Base-by-base conservation (phyloP, 257 asterid genomes). In the Parsonsia alboflavescens region DNA sequence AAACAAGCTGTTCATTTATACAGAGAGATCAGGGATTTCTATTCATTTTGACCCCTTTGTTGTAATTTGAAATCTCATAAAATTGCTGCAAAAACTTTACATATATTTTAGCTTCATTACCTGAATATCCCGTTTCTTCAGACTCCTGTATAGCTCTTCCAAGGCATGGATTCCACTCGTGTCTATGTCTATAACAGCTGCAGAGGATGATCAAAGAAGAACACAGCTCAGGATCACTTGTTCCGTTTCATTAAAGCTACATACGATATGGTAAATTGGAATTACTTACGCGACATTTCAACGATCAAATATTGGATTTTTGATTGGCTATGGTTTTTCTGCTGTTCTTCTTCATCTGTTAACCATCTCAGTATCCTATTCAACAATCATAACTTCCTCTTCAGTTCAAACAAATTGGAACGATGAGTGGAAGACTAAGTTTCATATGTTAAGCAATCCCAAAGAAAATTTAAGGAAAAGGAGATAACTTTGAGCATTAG, bases 101-200 rank as follows among this genome's bases (percentile, higher is more conserved):
- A 39, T 48, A 7, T 50, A 3, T 17, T 33, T 6, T 22, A 36
- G 58, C 39, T 71, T 49, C 1, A 4, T 50, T 78, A 90, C 97
- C 85, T 86, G 81, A 71, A 92, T 72, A 8, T 86, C 85, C 74
- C 85, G 86, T 88, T 88, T 89, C 44, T 72, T 77, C 1, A 95
- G 92, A 76, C 71, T 77, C 74, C 84, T 92, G 76, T 80, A 68
- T 26, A 95, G 72, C 69, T 89, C 99, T 77, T 95, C 92, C 73
- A 95, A 48, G 17, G 96, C 83, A 84, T 92, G 96, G 36, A 95
- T 87, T 11, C 99, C 99, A 77, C 97, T 88, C 0, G 97, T 92
- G 75, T 94, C 99, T 33, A 94, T 86, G 53, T 92, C 99, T 36
- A 90, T 90, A 62, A 95, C 98, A 81, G 98, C 99, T 95, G 93